phyloP scores from a whole-genome alignment of 805 yeast species.

The Candida sakaeoensis region DNA sequence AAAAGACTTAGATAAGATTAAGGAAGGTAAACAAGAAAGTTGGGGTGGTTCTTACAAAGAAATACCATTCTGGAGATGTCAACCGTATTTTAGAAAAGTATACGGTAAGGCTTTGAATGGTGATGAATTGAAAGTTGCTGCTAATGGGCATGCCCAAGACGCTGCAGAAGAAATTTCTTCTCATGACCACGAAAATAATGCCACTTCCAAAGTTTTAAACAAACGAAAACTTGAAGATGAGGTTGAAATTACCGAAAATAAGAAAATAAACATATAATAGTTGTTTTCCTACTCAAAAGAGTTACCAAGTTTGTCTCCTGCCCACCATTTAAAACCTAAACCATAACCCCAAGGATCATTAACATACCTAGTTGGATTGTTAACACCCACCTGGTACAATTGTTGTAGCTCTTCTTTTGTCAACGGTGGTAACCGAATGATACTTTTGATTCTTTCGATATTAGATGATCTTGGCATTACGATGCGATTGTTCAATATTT shows the following conservation, averaged over 20 bases:
- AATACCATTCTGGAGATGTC: slow-evolving; percentile 94
- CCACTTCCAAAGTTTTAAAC: background rate
- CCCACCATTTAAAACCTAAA: slow-evolving; percentile 35
- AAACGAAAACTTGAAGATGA: slow-evolving; percentile 1
- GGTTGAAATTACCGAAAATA: background rate
- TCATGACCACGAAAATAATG: slow-evolving; percentile 1
- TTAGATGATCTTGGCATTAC: slow-evolving; percentile 72
- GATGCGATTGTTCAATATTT: slow-evolving; percentile 56
- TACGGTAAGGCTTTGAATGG: slow-evolving; percentile 59
- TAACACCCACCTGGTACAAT: slow-evolving; percentile 35
- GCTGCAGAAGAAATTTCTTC: slow-evolving; percentile 27
- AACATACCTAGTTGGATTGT: slow-evolving; percentile 28
- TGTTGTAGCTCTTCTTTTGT: slow-evolving; percentile 31
- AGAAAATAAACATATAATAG: background rate
- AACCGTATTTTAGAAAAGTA: slow-evolving; percentile 89
- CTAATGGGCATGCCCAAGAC: slow-evolving; percentile 4
- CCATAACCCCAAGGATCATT: slow-evolving; percentile 37
- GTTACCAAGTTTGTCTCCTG: no score
- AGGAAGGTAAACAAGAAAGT: slow-evolving; percentile 48
- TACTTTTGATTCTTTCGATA: slow-evolving; percentile 51
- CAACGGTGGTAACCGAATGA: slow-evolving; percentile 31
- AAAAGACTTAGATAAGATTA: slow-evolving; percentile 52
- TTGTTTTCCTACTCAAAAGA: background rate
- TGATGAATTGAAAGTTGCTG: slow-evolving; percentile 36
- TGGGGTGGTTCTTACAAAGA: slow-evolving; percentile 83